Percentiles rank a stretch among this genome's conserved stretches.
These are phyloP conservation scores for Diaporthe helianthi DNA, from an alignment of 2,329 filamentous ascomycete species.

Conservation along the genomic window DNA sequence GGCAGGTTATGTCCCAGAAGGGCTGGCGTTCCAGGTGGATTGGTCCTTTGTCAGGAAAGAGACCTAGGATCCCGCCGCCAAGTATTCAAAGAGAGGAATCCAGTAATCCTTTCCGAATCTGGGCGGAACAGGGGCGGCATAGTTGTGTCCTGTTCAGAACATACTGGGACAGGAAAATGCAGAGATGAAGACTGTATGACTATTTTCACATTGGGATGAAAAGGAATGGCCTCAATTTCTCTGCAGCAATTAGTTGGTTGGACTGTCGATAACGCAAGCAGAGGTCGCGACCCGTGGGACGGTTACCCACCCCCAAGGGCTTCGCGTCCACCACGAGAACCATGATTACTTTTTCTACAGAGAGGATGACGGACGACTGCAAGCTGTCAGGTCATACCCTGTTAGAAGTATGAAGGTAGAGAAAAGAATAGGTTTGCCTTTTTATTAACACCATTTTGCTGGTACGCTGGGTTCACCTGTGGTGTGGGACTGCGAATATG, in stretches of 20 bases:
- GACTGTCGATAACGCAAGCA: not conserved
- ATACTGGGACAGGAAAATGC: not conserved
- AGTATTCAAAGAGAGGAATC: not conserved
- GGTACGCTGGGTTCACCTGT: not conserved
- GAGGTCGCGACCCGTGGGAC: no score
- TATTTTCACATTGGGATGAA: not conserved
- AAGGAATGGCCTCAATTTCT: not conserved
- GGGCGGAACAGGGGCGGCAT: not conserved
- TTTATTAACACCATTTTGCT: not conserved
- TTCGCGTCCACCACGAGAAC: not conserved
- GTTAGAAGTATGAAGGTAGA: not conserved
- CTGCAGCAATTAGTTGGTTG: not conserved
- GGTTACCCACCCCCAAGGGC: not conserved
- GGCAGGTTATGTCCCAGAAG: not conserved
- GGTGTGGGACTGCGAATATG: not conserved
- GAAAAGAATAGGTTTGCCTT: not conserved
- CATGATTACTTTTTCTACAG: not conserved
- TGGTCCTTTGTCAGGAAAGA: not conserved
- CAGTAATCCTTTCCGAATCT: no score
- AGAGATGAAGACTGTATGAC: constrained; percentile 1
- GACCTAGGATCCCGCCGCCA: not conserved
- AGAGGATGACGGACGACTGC: not conserved
- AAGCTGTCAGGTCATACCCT: not conserved
- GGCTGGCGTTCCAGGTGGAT: not conserved
- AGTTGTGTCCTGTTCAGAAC: not conserved